These are phyloP conservation scores for Berkeleyomyces basicola DNA, from an alignment of 2,329 filamentous ascomycete species.

Conservation along the genomic window DNA sequence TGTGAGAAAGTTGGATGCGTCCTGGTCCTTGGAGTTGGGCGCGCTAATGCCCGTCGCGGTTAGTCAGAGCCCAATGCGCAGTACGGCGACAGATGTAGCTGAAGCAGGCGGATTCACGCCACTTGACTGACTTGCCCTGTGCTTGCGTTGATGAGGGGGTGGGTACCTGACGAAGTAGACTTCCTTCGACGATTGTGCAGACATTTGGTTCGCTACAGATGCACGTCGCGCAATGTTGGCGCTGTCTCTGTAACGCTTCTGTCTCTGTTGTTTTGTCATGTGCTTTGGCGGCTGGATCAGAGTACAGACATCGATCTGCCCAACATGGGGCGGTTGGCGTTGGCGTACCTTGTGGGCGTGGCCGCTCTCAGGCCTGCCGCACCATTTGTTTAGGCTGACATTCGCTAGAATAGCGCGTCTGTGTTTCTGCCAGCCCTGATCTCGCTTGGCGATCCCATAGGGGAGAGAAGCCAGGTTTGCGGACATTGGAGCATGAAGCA, in stretches of 20 bases:
- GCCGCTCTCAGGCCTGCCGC: not conserved
- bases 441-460: not conserved
- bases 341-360: not conserved
- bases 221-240: no score
- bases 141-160: no score
- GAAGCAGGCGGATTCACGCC: not conserved
- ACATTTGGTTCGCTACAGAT: no score
- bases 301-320: no score
- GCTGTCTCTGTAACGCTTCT: no score
- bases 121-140: no score
- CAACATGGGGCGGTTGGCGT: no score
- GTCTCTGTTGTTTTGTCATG: no score
- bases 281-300: no score
- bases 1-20: no score
- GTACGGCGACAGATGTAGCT: not conserved
- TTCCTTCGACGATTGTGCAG: no score
- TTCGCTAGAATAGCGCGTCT: not conserved
- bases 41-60: not conserved
- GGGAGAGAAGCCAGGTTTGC: not conserved
- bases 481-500: not conserved
- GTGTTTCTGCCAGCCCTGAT: not conserved
- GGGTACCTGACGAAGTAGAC: no score
- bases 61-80: not conserved
- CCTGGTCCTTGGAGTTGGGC: not conserved
- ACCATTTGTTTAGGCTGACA: not conserved